Evolutionary conservation across 805 yeast genomes (phyloP), one percentile per base, ranked within the genome.

Genomic region (Saccharomyces eubayanus): DNA sequence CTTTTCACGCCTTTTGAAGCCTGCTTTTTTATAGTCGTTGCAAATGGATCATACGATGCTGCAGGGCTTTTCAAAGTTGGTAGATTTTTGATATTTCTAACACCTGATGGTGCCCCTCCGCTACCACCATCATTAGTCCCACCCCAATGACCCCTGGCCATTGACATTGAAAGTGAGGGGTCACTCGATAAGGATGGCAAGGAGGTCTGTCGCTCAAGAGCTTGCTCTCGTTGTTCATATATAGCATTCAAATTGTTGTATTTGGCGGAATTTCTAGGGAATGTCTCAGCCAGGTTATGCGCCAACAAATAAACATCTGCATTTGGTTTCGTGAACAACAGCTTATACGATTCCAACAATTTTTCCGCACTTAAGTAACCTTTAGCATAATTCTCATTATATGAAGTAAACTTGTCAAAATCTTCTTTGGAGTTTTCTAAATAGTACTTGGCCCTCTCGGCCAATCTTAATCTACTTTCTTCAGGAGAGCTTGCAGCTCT

Each of bases 401-500:
- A 56, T 1, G 70, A 67, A 28, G 70, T 64, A 66, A 89, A 89
- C 51, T 71, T 63, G 8, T 73, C 72, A 57, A 83, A 74, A 8
- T 73, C 73, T 6, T 69, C 66, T 11, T 67, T 67, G 29, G 83
- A 75, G 59, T 84, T 82, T 51, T 80, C 76, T 51, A 87, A 70
- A 65, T 89, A 87, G 66, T 87, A 90, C 65, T 85, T 83, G 1
- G 96, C 96, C 63, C 96, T 76, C 66, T 89, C 96, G 57, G 87
- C 92, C 29, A 89, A 75, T 59, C 96, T 77, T 64, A 77, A 71
- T 57, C 73, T 77, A 59, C 81, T 86, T 46, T 75, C 69, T 31
- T 77, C 81, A 10, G 70, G 67, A 1, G 77, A 67, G 29, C 68
- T 69, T 21, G 58, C 73, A 24, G 62, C 67, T 4, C 56, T 54